Conservation (phyloP, 257 asterid species). For the Anisodus acutangulus region DNA sequence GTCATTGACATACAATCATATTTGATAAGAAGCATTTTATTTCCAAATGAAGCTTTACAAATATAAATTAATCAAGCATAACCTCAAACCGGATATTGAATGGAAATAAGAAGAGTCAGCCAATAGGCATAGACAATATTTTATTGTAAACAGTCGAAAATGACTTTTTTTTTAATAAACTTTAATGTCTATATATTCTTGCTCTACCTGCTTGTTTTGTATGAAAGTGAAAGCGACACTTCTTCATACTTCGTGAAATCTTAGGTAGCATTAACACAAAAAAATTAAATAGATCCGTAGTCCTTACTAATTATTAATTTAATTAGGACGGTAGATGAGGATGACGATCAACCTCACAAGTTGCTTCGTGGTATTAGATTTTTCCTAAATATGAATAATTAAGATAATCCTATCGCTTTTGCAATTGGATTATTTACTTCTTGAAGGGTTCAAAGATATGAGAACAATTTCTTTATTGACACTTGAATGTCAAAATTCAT, state of each 20-base stretch:
- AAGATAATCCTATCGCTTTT: neutral
- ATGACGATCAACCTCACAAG: conserved; percentile 20
- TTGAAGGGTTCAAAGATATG: neutral
- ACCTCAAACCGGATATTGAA: neutral
- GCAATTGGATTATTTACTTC: neutral
- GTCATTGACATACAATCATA: no score
- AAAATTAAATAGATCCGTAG: neutral
- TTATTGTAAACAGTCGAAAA: neutral
- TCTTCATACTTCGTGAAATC: neutral
- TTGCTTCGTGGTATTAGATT: neutral
- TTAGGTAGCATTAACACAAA: neutral
- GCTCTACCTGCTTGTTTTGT: conserved; percentile 13
- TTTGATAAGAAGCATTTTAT: neutral
- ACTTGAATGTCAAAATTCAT: neutral
- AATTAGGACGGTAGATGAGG: conserved; percentile 21
- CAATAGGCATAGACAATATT: neutral
- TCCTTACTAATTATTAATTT: no score
- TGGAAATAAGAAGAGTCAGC: neutral
- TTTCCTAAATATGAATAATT: neutral
- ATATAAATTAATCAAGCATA: neutral
- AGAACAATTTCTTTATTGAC: neutral
- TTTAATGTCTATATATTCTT: neutral
- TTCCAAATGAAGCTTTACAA: neutral
- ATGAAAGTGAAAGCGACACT: conserved; percentile 24
- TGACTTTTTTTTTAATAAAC: neutral